Conservation (phyloP, 495 filamentous ascomycete genomes). For the Lineolata rhizophorae region DNA sequence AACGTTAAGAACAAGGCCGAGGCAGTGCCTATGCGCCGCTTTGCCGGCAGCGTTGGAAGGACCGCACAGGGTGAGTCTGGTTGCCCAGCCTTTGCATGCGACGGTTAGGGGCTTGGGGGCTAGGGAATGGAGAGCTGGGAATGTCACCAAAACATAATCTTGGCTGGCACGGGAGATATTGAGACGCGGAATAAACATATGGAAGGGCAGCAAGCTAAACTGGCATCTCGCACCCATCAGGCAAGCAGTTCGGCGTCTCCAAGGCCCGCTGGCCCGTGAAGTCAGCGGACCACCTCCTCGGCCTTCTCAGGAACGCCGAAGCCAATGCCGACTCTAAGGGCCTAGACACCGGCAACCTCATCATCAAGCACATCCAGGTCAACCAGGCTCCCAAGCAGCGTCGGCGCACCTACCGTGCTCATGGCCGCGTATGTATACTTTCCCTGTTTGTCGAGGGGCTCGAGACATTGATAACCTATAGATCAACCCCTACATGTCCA, state of each 20-base stretch:
- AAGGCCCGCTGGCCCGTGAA: conserved; percentile 97
- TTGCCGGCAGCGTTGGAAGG: conserved; percentile 81
- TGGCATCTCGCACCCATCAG: no score
- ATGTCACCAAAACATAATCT: no score
- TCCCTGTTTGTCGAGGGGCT: background rate
- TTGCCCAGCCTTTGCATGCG: background rate
- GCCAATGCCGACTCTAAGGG: conserved; percentile 98
- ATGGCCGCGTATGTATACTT: conserved; percentile 75
- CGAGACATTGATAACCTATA: conserved; percentile 16
- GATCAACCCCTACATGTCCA: conserved; percentile 99
- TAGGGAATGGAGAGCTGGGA: no score
- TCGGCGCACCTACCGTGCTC: conserved; percentile 94
- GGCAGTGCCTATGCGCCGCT: conserved; percentile 91
- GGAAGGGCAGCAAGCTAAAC: no score
- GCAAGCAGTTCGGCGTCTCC: conserved; percentile 94
- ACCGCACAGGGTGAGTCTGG: conserved; percentile 74
- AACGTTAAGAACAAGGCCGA: conserved; percentile 90
- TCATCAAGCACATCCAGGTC: conserved; percentile 99
- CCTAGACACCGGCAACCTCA: conserved; percentile 86
- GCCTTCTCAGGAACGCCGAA: conserved; percentile 96
- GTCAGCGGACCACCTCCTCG: conserved; percentile 92
- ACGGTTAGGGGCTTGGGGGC: no score
- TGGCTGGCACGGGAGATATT: no score
- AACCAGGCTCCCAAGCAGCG: conserved; percentile 99
- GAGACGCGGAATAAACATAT: no score